These are phyloP conservation scores for Colletotrichum sp. DNA, from an alignment of 2,329 filamentous ascomycete species.

Conservation along the genomic window DNA sequence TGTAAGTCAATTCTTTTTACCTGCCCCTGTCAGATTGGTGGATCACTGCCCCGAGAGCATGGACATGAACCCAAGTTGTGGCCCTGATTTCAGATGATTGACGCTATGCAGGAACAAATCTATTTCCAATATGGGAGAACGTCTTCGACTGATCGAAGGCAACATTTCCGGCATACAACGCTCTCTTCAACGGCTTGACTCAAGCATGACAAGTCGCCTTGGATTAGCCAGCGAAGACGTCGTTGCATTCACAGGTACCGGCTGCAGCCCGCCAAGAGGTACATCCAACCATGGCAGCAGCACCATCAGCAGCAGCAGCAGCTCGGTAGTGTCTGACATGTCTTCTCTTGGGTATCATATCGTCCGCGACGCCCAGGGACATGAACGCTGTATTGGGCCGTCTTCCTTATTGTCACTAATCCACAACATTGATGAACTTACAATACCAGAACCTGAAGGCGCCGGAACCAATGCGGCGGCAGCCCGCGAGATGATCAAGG, in stretches of 20 bases:
- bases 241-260: neutral
- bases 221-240: neutral
- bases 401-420: neutral
- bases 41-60: no score
- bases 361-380: neutral
- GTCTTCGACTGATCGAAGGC: neutral
- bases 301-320: neutral
- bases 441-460: neutral
- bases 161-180: neutral
- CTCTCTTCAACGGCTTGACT: neutral
- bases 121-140: neutral
- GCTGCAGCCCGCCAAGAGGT: neutral
- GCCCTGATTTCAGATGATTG: neutral
- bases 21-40: neutral
- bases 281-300: neutral
- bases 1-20: neutral
- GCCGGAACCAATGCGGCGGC: neutral
- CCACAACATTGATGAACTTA: neutral
- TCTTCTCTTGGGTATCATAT: neutral
- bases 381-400: neutral
- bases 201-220: neutral
- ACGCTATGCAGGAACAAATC: neutral
- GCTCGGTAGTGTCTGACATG: neutral
- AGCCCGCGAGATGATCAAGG: neutral
- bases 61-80: neutral